Evolutionary conservation across 2,329 filamentous ascomycete genomes (phyloP), one percentile per base, ranked within the genome.

Genomic region (Trichoderma lentiforme): DNA sequence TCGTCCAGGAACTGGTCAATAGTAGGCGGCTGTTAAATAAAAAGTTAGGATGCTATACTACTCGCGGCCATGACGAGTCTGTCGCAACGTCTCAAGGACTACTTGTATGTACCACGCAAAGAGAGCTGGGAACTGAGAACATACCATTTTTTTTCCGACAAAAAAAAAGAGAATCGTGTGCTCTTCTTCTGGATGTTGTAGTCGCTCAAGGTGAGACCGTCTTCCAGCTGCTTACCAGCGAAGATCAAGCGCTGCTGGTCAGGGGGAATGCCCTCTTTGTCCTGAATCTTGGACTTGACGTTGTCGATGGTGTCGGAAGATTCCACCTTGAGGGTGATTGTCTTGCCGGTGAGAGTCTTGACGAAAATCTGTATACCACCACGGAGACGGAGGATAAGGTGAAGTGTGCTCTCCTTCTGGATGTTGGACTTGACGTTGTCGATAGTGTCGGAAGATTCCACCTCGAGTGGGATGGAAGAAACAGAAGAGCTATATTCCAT

Each of bases 151-250:
- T 14, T 14, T 43, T 39, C 9, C 14, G 14, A 3, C 14, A 34
- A 43, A 43, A 43, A n/a, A n/a, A 8, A 43, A 9, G 2, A 43
- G 18, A n/a, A 43, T n/a, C 7, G 90, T 3, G 93, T 97, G 0
- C 88, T 92, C 82, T 97, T 93, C 87, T 97, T 97, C 85, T 97
- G 95, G 73, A 97, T 97, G 86, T 97, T 97, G 88, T 97, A 97
- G 82, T 97, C 94, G 73, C 89, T 91, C 0, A 97, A 85, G 36
- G 94, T 97, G 72, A 95, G 93, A 75, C 95, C 95, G 77, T 98
- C 95, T 83, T 98, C 95, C 18, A 98, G 89, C 83, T 98, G 95
- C 89, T 98, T 98, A 74, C 95, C 95, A 73, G 95, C 95, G 78
- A 98, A 98, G 83, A 98, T 98, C 74, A 98, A 84, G 79, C 95